Conservation (phyloP, 768 basidiomycete species). For the Trametes villosa region DNA sequence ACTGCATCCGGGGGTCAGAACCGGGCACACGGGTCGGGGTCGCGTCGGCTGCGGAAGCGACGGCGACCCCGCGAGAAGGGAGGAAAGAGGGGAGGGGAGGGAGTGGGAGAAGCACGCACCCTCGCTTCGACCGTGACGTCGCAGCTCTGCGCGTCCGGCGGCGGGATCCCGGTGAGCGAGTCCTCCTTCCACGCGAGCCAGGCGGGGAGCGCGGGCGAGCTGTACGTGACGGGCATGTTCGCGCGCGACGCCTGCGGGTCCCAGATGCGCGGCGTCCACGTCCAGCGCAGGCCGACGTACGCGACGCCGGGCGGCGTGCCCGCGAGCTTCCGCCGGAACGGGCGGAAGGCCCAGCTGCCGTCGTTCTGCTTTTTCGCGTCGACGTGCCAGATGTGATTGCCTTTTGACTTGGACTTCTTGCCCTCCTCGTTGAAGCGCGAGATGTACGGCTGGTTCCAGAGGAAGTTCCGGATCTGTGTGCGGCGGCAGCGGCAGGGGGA, state of each 20-base stretch:
- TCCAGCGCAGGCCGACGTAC: conserved; percentile 80
- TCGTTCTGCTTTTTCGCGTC: conserved; percentile 91
- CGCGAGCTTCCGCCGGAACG: conserved; percentile 87
- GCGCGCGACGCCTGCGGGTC: conserved; percentile 91
- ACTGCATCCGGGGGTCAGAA: conserved; percentile 45
- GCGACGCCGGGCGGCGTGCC: conserved; percentile 83
- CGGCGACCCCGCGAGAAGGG: too few species aligned
- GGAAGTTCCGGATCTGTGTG: conserved; percentile 83
- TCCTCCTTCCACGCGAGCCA: conserved; percentile 93
- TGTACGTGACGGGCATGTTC: conserved; percentile 78
- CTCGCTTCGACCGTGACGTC: conserved; percentile 77
- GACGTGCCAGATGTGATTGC: conserved; percentile 99
- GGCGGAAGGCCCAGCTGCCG: conserved; percentile 84
- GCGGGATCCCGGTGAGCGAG: conserved; percentile 79
- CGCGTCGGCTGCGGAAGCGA: too few species aligned
- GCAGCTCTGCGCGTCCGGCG: conserved; percentile 73
- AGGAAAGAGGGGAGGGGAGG: conserved; percentile 5
- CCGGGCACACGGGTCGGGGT: conserved; percentile 19
- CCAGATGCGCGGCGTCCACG: conserved; percentile 94
- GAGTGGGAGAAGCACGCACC: conserved; percentile 52
- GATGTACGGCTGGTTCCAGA: conserved; percentile 94
- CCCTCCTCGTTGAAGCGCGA: conserved; percentile 98
- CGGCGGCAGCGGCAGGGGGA: conserved; percentile 12
- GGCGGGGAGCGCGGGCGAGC: conserved; percentile 77
- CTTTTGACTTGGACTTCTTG: conserved; percentile 98